Evolutionary conservation across 2,329 filamentous ascomycete genomes (phyloP).

Genomic region (Nemania sp.): DNA sequence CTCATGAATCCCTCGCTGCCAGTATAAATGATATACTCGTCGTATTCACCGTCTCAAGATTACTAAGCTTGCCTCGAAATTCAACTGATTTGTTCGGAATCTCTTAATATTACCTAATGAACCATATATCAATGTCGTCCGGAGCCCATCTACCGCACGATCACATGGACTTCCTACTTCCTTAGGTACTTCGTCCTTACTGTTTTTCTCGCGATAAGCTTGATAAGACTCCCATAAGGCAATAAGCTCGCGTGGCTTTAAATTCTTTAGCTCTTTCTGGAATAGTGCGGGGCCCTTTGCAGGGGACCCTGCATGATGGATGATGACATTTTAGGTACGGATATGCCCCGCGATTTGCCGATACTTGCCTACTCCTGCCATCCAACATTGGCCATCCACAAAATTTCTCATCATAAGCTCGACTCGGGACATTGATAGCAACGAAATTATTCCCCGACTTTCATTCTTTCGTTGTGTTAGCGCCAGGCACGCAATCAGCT

Average conservation of each 20-base stretch:
- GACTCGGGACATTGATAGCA: no score
- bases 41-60: no score
- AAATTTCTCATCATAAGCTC: slow-evolving; percentile 12
- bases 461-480: slow-evolving; percentile 2
- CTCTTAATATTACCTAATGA: no score
- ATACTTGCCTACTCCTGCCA: not conserved
- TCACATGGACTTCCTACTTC: no score
- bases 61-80: no score
- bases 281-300: not conserved
- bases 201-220: not conserved
- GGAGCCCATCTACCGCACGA: no score
- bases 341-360: slow-evolving; percentile 12
- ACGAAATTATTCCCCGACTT: not conserved
- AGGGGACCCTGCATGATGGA: slow-evolving; percentile 17
- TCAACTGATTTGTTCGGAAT: no score
- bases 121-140: no score
- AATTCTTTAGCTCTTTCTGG: not conserved
- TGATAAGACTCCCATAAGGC: not conserved
- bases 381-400: slow-evolving; percentile 11
- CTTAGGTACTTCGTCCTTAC: no score
- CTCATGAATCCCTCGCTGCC: no score
- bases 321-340: slow-evolving; percentile 9
- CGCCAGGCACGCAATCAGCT: slow-evolving; percentile 10
- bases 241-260: not conserved
- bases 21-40: no score